A percentile compares a stretch with the other conserved stretches of the same genome.
phyloP scores from a whole-genome alignment of 352 stramenopile species.

The Elongisporangium prolatum region DNA sequence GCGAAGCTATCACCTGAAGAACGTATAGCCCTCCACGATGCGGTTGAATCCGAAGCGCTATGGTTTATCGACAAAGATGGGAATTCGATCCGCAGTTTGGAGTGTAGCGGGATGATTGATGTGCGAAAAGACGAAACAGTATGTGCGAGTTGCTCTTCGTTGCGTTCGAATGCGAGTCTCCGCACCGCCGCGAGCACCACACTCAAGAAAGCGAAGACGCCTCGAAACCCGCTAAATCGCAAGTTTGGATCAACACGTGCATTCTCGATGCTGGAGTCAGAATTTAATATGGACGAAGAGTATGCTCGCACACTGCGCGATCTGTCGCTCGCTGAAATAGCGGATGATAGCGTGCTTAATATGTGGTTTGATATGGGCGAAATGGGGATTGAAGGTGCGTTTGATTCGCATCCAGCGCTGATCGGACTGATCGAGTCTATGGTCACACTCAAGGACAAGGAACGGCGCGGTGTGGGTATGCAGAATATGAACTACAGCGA shows the following conservation, averaged over 20 bases:
- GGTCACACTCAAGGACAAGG: constrained; percentile 72
- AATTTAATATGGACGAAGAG: constrained; percentile 55
- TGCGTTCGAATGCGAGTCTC: constrained; percentile 51
- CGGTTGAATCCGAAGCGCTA: constrained; percentile 59
- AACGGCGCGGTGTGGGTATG: constrained; percentile 62
- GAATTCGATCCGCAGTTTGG: constrained; percentile 57
- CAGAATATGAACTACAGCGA: constrained; percentile 81
- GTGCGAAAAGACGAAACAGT: constrained; percentile 27
- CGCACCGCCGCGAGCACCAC: constrained; percentile 29
- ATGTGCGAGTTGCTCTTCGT: constrained; percentile 38
- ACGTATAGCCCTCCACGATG: constrained; percentile 40
- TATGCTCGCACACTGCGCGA: constrained; percentile 45
- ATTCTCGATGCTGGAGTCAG: constrained; percentile 43
- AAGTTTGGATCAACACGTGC: constrained; percentile 53
- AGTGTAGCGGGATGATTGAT: constrained; percentile 52
- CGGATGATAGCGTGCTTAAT: constrained; percentile 34
- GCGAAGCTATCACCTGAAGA: not conserved
- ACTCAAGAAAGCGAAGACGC: constrained; percentile 30
- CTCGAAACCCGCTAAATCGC: constrained; percentile 46
- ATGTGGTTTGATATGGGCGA: constrained; percentile 64
- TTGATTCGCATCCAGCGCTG: constrained; percentile 56
- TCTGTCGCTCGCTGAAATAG: constrained; percentile 46
- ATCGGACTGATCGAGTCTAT: constrained; percentile 67
- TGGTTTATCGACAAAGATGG: constrained; percentile 84
- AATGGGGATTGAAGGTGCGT: constrained; percentile 56